phyloP scores from a whole-genome alignment of 495 filamentous ascomycete genomes.

The Penicillium maclennaniae region DNA sequence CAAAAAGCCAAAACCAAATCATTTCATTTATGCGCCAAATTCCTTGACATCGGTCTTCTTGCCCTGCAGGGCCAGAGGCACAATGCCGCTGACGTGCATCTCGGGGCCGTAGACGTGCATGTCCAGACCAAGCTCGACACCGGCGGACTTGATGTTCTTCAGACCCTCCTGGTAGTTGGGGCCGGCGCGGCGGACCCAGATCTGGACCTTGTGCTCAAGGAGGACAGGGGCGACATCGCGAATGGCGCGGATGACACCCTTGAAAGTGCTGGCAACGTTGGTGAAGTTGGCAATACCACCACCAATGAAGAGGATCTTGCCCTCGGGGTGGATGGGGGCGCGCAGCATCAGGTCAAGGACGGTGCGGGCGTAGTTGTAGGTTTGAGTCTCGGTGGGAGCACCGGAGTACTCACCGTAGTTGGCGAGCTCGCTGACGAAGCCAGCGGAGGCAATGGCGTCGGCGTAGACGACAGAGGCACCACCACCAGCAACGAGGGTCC shows the following conservation, averaged over 20 bases:
- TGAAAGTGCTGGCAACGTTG: conserved; percentile 94
- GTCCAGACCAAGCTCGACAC: conserved; percentile 83
- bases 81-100: conserved; percentile 78
- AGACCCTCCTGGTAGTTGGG: conserved; percentile 99
- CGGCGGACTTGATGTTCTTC: conserved; percentile 98
- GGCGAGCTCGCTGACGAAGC: conserved; percentile 92
- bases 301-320: conserved; percentile 98
- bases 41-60: conserved; percentile 54
- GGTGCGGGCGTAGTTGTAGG: conserved; percentile 95
- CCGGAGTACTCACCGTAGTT: conserved; percentile 99
- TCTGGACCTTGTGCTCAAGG: conserved; percentile 95
- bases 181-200: conserved; percentile 98
- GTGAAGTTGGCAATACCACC: conserved; percentile 99
- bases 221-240: conserved; percentile 83
- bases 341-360: conserved; percentile 98
- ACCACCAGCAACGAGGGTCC: conserved; percentile 98
- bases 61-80: conserved; percentile 61
- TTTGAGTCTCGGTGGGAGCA: conserved; percentile 96
- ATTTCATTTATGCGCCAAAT: conserved; percentile 41
- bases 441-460: conserved; percentile 95
- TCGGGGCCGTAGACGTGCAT: conserved; percentile 98
- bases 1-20: conserved; percentile 18
- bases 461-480: conserved; percentile 99
- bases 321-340: conserved; percentile 76
- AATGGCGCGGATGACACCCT: conserved; percentile 97